Percentiles rank a stretch among this genome's conserved stretches.
Evolutionary conservation across 2,329 filamentous ascomycete species (phyloP).

Genomic region (Septoria petroselini): DNA sequence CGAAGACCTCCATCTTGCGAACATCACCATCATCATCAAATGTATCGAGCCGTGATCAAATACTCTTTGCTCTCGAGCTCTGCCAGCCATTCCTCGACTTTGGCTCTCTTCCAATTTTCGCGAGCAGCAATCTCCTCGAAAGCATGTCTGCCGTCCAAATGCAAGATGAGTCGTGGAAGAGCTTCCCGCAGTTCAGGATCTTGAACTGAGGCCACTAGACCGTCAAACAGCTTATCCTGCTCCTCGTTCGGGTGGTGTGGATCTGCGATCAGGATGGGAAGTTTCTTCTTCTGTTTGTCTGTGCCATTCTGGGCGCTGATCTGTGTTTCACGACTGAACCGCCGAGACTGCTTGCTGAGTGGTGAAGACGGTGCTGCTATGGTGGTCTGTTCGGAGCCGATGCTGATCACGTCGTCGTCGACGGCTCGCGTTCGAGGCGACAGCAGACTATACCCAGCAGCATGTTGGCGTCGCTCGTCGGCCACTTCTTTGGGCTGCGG

Average conservation of each 20-base stretch:
- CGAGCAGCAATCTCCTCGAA: conserved; percentile 83
- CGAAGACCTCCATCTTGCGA: background rate
- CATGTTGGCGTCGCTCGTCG: conserved; percentile 9
- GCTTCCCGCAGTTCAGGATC: conserved; percentile 60
- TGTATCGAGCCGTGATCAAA: conserved; percentile 40
- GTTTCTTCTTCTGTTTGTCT: background rate
- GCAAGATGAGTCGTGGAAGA: conserved; percentile 74
- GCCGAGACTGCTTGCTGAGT: conserved; percentile 13
- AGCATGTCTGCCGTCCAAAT: conserved; percentile 82
- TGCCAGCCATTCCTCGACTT: conserved; percentile 50
- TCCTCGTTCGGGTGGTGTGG: conserved; percentile 22
- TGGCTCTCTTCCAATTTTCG: conserved; percentile 80
- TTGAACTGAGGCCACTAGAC: conserved; percentile 15
- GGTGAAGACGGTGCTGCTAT: conserved; percentile 17
- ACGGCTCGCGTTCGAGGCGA: conserved; percentile 27
- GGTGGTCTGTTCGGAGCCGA: conserved; percentile 30
- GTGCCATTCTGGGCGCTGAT: conserved; percentile 1
- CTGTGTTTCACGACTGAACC: conserved; percentile 16
- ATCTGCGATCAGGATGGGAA: conserved; percentile 23
- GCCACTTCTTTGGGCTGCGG: background rate
- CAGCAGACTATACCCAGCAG: conserved; percentile 25
- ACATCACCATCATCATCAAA: conserved; percentile 12
- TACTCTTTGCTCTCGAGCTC: conserved; percentile 70
- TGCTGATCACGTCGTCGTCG: conserved; percentile 32
- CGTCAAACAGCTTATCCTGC: conserved; percentile 20